A percentile compares a stretch with the other conserved stretches of the same genome.
Evolutionary conservation across 2,329 filamentous ascomycete species (phyloP).

Genomic region (Dactylellina cionopaga): DNA sequence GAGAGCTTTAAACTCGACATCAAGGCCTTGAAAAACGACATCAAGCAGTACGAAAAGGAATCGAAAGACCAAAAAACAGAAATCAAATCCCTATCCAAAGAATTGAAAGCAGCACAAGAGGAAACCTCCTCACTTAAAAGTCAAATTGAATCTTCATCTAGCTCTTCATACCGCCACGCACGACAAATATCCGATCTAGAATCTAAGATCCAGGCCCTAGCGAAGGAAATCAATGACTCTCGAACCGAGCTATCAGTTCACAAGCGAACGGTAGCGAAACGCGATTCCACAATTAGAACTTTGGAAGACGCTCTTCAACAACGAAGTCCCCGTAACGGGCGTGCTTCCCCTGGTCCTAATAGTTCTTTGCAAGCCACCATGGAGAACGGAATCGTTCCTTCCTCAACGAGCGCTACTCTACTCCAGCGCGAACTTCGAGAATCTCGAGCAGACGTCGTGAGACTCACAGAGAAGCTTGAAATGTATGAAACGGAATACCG

Average conservation of each 20-base stretch:
- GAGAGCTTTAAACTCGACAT: constrained; percentile 48
- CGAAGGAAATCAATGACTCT: constrained; percentile 35
- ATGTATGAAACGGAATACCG: constrained; percentile 51
- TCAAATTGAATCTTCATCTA: constrained; percentile 34
- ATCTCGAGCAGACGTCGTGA: constrained; percentile 23
- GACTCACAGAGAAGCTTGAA: constrained; percentile 39
- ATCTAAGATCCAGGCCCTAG: constrained; percentile 35
- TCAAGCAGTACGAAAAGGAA: constrained; percentile 50
- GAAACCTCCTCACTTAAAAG: constrained; percentile 25
- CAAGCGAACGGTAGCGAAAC: constrained; percentile 26
- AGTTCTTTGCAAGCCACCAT: constrained; percentile 4
- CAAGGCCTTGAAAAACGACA: constrained; percentile 31
- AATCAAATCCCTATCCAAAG: constrained; percentile 30
- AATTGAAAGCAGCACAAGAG: constrained; percentile 28
- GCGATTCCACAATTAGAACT: constrained; percentile 37
- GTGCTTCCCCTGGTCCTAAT: constrained; percentile 32
- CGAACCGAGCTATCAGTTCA: constrained; percentile 26
- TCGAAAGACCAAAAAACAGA: constrained; percentile 36
- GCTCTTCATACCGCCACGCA: constrained; percentile 27
- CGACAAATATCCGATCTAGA: constrained; percentile 42
- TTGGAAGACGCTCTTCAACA: constrained; percentile 44
- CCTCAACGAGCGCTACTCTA: background rate
- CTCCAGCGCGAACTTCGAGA: constrained; percentile 42
- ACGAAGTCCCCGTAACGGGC: constrained; percentile 22
- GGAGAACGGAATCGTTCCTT: constrained; percentile 22